Conservation (phyloP, 2,329 filamentous ascomycete genomes). For the Fusarium sp. region DNA sequence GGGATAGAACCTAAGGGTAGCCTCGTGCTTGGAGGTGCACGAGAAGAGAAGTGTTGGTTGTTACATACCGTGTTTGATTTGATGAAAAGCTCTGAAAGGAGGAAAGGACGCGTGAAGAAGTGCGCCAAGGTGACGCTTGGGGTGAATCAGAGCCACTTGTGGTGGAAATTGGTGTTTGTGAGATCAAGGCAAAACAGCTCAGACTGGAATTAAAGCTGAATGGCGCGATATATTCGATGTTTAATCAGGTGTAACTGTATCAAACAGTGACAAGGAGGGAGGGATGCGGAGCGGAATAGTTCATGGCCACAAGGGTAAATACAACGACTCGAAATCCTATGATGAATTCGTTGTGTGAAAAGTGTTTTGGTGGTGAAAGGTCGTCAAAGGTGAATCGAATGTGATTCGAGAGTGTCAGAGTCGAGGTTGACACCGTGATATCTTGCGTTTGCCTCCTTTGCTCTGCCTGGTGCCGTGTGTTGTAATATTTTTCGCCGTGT, state of each 20-base stretch:
- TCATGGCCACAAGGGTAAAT: constrained; percentile 30
- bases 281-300: constrained; percentile 1
- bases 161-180: constrained; percentile 30
- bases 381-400: background rate
- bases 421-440: constrained; percentile 13
- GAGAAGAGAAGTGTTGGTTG: constrained; percentile 19
- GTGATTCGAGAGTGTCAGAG: background rate
- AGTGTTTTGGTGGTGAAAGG: constrained; percentile 1
- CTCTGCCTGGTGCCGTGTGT: constrained; percentile 1
- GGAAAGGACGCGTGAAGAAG: constrained; percentile 20
- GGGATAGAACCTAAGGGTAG: constrained; percentile 8
- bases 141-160: constrained; percentile 39
- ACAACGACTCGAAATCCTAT: background rate
- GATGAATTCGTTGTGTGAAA: background rate
- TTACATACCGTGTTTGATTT: constrained; percentile 36
- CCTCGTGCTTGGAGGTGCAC: constrained; percentile 22
- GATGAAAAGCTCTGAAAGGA: constrained; percentile 8
- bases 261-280: constrained; percentile 30
- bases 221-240: constrained; percentile 17
- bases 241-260: constrained; percentile 39
- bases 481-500: constrained; percentile 11
- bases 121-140: constrained; percentile 20
- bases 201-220: constrained; percentile 26
- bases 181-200: constrained; percentile 26
- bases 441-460: constrained; percentile 6